These are phyloP conservation scores for Dichotomocladium elegans DNA, from an alignment of 371 early-diverging fungal species.

Conservation along the genomic window DNA sequence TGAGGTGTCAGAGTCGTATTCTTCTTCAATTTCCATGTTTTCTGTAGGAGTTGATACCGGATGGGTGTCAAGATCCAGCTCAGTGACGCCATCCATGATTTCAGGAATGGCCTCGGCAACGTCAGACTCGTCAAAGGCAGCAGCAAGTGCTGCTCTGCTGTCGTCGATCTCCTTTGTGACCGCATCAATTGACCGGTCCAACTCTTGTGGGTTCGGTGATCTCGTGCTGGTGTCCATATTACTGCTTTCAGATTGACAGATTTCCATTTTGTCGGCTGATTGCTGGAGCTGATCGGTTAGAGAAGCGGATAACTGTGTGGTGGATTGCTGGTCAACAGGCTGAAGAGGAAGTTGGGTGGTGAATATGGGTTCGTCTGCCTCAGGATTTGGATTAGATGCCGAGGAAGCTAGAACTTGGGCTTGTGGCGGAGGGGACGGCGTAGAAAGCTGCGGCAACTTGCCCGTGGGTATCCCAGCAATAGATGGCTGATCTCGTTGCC, in stretches of 20 bases:
- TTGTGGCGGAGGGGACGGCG: too few species aligned
- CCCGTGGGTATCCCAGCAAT: too few species aligned
- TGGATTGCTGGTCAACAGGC: background rate
- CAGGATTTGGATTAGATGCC: too few species aligned
- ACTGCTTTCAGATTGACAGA: too few species aligned
- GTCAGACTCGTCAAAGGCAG: background rate
- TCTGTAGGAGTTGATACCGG: background rate
- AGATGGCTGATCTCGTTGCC: background rate
- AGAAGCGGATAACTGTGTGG: too few species aligned
- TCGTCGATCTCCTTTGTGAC: conserved; percentile 6
- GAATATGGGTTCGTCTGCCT: background rate
- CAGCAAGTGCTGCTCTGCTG: conserved; percentile 6
- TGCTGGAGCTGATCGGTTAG: too few species aligned
- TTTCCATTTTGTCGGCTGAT: too few species aligned
- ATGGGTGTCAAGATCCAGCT: background rate
- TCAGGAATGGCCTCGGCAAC: background rate
- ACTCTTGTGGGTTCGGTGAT: background rate
- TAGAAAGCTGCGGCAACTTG: too few species aligned
- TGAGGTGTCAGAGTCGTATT: background rate
- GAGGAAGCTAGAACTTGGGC: too few species aligned
- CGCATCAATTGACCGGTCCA: conserved; percentile 7
- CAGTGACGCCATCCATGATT: background rate
- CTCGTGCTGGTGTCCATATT: background rate
- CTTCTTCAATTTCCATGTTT: background rate
- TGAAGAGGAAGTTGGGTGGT: background rate